Evolutionary conservation across 1,284 basidiomycete species (phyloP).

Genomic region (Cryptococcus amylolentus): DNA sequence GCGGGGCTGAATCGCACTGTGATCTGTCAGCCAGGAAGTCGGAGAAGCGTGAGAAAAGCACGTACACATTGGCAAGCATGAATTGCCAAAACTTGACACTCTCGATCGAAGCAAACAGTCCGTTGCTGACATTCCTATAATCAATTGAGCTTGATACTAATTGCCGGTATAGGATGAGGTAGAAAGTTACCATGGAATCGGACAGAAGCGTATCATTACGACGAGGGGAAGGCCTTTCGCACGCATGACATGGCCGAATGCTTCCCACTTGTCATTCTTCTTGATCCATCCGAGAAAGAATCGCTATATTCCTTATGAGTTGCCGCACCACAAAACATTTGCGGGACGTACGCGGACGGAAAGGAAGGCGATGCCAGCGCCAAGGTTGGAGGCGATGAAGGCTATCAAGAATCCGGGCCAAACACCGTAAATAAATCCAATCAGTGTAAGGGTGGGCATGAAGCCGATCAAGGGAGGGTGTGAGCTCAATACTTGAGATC

Average conservation of each 20-base stretch:
- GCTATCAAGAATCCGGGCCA: conserved; percentile 44
- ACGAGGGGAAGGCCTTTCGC: conserved; percentile 45
- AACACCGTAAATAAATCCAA: conserved; percentile 48
- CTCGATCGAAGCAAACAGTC: conserved; percentile 39
- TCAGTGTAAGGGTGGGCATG: conserved; percentile 42
- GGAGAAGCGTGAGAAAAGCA: neutral
- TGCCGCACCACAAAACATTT: neutral
- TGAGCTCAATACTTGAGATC: conserved; percentile 35
- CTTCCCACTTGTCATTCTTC: conserved; percentile 46
- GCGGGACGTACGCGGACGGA: conserved; percentile 37
- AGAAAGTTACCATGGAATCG: conserved; percentile 37
- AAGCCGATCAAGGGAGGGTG: conserved; percentile 50
- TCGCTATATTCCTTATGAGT: conserved; percentile 18
- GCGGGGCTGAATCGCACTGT: conserved; percentile 36
- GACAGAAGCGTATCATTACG: conserved; percentile 50
- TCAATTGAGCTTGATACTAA: neutral
- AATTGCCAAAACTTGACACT: conserved; percentile 45
- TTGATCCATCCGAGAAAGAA: conserved; percentile 47
- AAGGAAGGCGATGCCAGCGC: conserved; percentile 40
- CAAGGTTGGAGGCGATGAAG: conserved; percentile 32
- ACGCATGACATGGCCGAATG: conserved; percentile 48
- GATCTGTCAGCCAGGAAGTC: neutral
- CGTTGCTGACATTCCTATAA: neutral
- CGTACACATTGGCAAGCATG: conserved; percentile 46
- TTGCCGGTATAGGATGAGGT: neutral